Conservation (phyloP, 148 eudicot species). For the Diospyros lotus region DNA sequence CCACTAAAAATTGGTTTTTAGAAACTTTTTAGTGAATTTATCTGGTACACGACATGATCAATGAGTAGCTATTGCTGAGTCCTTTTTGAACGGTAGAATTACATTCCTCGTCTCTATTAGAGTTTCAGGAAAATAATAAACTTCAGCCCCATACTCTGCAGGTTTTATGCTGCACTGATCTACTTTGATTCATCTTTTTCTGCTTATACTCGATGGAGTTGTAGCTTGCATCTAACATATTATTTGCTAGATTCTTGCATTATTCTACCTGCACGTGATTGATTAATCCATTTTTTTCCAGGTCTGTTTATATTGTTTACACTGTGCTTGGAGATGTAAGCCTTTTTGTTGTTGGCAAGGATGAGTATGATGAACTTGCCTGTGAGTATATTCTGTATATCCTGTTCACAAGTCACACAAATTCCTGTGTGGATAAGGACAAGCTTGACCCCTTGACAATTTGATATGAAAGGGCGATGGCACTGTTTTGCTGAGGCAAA, state of each 20-base stretch:
- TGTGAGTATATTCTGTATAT: constrained; percentile 51
- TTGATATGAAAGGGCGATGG: background rate
- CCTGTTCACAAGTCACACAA: background rate
- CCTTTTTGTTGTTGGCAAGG: constrained; percentile 91
- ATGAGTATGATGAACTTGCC: constrained; percentile 94
- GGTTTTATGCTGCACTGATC: background rate
- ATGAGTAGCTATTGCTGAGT: too few relatives aligned
- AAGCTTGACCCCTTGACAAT: background rate
- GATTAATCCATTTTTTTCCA: constrained; percentile 26
- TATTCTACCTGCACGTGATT: background rate
- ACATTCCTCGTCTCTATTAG: background rate
- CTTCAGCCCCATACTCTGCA: background rate
- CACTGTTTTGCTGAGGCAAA: background rate
- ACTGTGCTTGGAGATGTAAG: constrained; percentile 91
- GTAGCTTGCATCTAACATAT: background rate
- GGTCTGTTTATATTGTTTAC: constrained; percentile 93
- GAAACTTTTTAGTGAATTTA: too few relatives aligned
- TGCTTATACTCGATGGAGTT: background rate
- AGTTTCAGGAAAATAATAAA: background rate
- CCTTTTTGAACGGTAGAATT: background rate
- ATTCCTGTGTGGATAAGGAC: background rate
- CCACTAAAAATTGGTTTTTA: too few relatives aligned
- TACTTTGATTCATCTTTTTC: background rate
- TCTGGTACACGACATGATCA: too few relatives aligned
- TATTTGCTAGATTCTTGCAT: too few relatives aligned